Base-by-base conservation (phyloP, 305 asterid genomes). In the Fraxinus platypoda region DNA sequence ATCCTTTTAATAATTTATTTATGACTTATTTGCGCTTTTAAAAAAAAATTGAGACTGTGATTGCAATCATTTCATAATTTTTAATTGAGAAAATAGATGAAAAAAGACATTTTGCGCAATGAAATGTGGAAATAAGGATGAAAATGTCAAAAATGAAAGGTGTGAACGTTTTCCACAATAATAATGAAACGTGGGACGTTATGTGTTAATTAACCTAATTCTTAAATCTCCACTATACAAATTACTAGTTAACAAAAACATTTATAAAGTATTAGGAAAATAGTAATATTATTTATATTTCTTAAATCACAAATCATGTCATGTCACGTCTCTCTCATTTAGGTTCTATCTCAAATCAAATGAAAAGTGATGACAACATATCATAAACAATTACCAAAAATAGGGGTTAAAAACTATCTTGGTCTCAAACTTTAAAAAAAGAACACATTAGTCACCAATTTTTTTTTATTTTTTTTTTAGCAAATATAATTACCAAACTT, bases 261-360 rank as follows among this genome's bases (percentile, higher is more conserved):
- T 49, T 52, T 52, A 52, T 6, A 25, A 25, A 25, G 33, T 64
- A 23, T 25, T 25, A 23, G 28, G 15, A 59, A 19, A 59, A 59
- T 66, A 66, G 35, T 9, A 70, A 12, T 70, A 30, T 4, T 28
- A 70, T 12, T 66, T 66, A 30, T 30, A 26, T 70, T 26, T 5
- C 74, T 28, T 70, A 12, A 30, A 13, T 5, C 35, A 70, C 37
- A 70, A 70, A 70, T 70, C 31, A 70, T 70, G 21, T 13, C 75
- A 70, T 70, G 21, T 13, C 75, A 70, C 38, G 76, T 17, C 81
- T 30, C 59, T 82, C 76, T 78, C 68, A 78, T 78, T 78, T 49
- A 78, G 82, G 76, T 82, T n/a, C 79, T 6, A 17, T 71, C 82
- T 78, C 81, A 17, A 78, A 83, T 73, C 80, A 79, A 79, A 38